Base-by-base conservation (phyloP, 2,329 filamentous ascomycete genomes). In the Cordyceps pruinosa region DNA sequence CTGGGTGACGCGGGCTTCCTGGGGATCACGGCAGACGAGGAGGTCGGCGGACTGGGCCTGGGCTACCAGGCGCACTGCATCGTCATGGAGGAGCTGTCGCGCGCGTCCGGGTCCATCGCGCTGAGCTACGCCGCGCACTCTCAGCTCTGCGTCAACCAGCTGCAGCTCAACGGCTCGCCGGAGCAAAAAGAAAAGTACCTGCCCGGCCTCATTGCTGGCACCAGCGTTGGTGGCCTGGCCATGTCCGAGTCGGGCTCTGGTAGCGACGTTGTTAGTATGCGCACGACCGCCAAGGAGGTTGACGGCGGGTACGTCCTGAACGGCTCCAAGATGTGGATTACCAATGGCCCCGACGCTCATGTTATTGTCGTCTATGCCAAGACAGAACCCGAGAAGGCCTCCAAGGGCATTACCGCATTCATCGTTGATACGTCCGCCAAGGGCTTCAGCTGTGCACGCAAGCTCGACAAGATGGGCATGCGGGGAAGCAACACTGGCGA, bases 301-400 rank as follows among this genome's bases (percentile, higher is more conserved):
- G 88, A 94, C 65, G 92, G 91, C 35, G 93, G 93, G 28, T 97
- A 88, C 71, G 61, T 92, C 21, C 77, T 99, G 56, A 90, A 92
- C 67, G 93, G 92, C 32, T 89, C 87, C 60, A 97, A 99, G 80
- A 97, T 97, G 93, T 99, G 93, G 93, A 99, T 99, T 70, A 99
- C 93, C 61, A 99, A 99, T 73, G 90, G 93, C 5, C 93, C 93
- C 1, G 92, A 97, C 69, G 94, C 94, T n/a, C 83, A 96, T 71
- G 79, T 88, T 42, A 86, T 97, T 56, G 85, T 99, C 56, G 91
- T 99, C n/a, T 99, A 99, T 71, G 93, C 93, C 55, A 97, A 97
- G 78, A 97, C 93, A 1, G 81, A 86, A 58, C 92, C 92, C 1
- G 81, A 86, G 13, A 85, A 83, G 60, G 90, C 78, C 1, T 90